These are phyloP conservation scores for Henckelia pumila DNA, from an alignment of 257 asterid genomes.

Conservation along the genomic window DNA sequence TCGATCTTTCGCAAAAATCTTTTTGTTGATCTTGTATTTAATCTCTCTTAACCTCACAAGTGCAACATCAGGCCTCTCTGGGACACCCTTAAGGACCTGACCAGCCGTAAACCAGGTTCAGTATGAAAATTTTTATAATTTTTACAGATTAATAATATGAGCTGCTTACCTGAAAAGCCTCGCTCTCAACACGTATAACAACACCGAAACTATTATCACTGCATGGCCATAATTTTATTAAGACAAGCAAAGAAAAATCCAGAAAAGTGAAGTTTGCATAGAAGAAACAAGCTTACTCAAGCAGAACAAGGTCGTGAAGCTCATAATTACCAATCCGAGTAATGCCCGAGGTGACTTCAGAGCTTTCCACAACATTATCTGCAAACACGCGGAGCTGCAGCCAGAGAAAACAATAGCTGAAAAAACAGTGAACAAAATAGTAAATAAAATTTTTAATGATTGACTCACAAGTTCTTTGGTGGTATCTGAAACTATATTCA, in stretches of 20 bases:
- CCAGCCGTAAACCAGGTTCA: slow-evolving; percentile 26
- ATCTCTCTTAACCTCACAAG: slow-evolving; percentile 90
- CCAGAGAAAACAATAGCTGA: slow-evolving; percentile 7
- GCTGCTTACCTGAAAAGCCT: slow-evolving; percentile 80
- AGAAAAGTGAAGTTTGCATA: slow-evolving; percentile 13
- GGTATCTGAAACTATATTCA: slow-evolving; percentile 88
- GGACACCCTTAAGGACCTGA: slow-evolving; percentile 92
- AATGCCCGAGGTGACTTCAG: slow-evolving; percentile 92
- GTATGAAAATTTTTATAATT: slow-evolving; percentile 17
- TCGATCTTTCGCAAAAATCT: slow-evolving; percentile 63
- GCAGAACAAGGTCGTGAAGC: slow-evolving; percentile 92
- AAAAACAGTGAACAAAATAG: slow-evolving; percentile 14
- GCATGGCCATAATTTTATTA: slow-evolving; percentile 31
- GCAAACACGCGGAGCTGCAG: slow-evolving; percentile 87
- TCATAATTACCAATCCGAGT: slow-evolving; percentile 90
- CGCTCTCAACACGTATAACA: slow-evolving; percentile 92
- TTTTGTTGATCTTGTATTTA: slow-evolving; percentile 76
- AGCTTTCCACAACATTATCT: slow-evolving; percentile 90
- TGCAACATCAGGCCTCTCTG: slow-evolving; percentile 94
- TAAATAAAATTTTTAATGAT: slow-evolving; percentile 2
- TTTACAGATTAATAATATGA: slow-evolving; percentile 1
- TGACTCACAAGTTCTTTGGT: slow-evolving; percentile 87
- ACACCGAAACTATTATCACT: slow-evolving; percentile 94
- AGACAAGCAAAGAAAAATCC: background rate
- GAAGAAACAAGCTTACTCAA: slow-evolving; percentile 50